Evolutionary conservation across 2,329 filamentous ascomycete species (phyloP).

Genomic region (Tolypocladium tropicale): DNA sequence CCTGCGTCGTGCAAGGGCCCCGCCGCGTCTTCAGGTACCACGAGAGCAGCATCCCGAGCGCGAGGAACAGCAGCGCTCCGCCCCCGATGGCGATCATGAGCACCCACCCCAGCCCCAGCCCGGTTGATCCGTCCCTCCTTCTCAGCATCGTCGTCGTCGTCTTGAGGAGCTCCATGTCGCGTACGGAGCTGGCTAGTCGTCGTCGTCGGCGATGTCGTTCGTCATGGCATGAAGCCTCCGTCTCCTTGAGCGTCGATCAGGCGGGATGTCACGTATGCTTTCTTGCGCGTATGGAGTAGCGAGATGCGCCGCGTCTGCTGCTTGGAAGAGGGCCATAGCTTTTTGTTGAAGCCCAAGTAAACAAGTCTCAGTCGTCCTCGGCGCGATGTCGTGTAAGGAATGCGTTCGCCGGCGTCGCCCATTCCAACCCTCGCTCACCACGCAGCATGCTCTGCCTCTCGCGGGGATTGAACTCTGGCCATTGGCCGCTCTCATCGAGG

Average conservation of each 20-base stretch:
- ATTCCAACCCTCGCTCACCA: conserved; percentile 21
- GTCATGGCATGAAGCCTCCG: neutral
- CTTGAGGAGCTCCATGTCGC: conserved; percentile 1
- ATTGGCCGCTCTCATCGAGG: no score
- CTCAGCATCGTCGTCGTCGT: conserved; percentile 5
- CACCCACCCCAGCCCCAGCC: conserved; percentile 25
- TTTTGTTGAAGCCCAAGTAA: neutral
- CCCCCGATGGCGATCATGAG: conserved; percentile 37
- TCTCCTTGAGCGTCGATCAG: neutral
- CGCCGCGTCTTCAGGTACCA: conserved; percentile 20
- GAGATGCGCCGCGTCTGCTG: neutral
- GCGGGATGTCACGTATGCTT: neutral
- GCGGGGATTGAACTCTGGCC: no score
- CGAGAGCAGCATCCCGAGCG: conserved; percentile 31
- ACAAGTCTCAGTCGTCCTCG: neutral
- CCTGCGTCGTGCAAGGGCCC: conserved; percentile 10
- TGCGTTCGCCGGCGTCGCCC: conserved; percentile 26
- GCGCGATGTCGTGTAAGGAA: conserved; percentile 22
- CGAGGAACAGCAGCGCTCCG: conserved; percentile 33
- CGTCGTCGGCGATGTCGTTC: neutral
- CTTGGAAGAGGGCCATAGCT: neutral
- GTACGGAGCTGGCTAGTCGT: neutral
- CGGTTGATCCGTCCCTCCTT: conserved; percentile 3
- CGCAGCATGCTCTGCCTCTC: conserved; percentile 1
- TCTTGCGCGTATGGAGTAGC: neutral